Percentiles rank a stretch among this genome's conserved stretches.
Evolutionary conservation across 805 yeast genomes (phyloP).

Genomic region (Wickerhamiella galacta): DNA sequence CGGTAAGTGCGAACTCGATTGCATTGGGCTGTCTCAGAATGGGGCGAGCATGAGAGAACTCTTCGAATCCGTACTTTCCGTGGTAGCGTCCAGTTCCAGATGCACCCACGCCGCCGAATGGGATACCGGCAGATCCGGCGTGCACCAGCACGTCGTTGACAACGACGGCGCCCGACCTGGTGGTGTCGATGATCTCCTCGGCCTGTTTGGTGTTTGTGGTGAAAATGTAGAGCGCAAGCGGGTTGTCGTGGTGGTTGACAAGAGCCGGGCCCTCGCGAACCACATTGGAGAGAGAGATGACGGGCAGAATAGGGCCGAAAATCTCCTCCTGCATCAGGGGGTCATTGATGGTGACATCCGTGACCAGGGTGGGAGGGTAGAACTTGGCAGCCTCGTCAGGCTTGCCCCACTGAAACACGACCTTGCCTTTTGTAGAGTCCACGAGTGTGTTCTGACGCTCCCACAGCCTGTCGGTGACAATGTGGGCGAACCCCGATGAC

Average conservation of each 20-base stretch:
- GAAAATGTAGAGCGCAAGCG: slow-evolving; percentile 66
- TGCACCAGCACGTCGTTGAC: slow-evolving; percentile 62
- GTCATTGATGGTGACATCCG: slow-evolving; percentile 48
- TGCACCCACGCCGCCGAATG: slow-evolving; percentile 82
- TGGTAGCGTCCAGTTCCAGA: slow-evolving; percentile 80
- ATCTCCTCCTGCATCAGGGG: slow-evolving; percentile 57
- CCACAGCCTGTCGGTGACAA: slow-evolving; percentile 40
- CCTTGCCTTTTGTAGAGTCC: slow-evolving; percentile 15
- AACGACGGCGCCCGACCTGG: slow-evolving; percentile 58
- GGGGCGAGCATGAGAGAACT: slow-evolving; percentile 66
- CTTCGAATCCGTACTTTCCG: slow-evolving; percentile 47
- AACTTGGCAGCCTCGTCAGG: slow-evolving; percentile 27
- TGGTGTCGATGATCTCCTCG: slow-evolving; percentile 29
- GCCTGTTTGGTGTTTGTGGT: slow-evolving; percentile 32
- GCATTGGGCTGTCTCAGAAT: slow-evolving; percentile 46
- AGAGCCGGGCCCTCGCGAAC: slow-evolving; percentile 16
- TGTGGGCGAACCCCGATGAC: slow-evolving; percentile 35
- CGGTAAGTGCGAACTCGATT: slow-evolving; percentile 40
- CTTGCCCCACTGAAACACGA: slow-evolving; percentile 18
- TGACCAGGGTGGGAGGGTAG: slow-evolving; percentile 61
- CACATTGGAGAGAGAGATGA: slow-evolving; percentile 34
- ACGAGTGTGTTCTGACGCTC: slow-evolving; percentile 31
- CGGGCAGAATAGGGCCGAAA: slow-evolving; percentile 76
- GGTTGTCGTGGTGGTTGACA: slow-evolving; percentile 43
- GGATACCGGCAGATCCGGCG: slow-evolving; percentile 48